These are phyloP conservation scores for Phlyctochytrium arcticum DNA, from an alignment of 192 early-diverging fungal genomes.

Conservation along the genomic window DNA sequence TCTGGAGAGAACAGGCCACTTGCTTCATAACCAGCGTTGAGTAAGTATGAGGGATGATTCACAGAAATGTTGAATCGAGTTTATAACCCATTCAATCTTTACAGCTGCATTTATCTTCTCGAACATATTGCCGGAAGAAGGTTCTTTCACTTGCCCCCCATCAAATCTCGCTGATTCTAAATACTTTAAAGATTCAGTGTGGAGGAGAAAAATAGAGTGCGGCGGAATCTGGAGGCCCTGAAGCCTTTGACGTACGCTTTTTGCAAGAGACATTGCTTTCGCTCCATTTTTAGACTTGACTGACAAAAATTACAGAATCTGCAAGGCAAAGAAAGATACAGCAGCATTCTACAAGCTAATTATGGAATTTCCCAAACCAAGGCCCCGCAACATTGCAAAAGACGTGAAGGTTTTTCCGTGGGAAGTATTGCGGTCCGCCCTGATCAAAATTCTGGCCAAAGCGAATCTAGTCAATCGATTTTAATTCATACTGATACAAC, in stretches of 20 bases:
- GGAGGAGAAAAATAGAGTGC: conserved; percentile 84
- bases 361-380: conserved; percentile 78
- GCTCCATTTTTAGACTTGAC: too few relatives aligned
- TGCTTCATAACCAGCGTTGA: conserved; percentile 23
- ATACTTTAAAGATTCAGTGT: conserved; percentile 52
- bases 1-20: background rate
- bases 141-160: background rate
- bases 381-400: conserved; percentile 83
- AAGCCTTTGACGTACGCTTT: conserved; percentile 75
- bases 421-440: conserved; percentile 62
- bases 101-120: conserved; percentile 8
- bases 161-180: background rate
- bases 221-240: conserved; percentile 79
- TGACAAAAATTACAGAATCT: too few relatives aligned
- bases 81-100: background rate
- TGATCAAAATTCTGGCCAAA: conserved; percentile 77
- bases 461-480: background rate
- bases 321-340: conserved; percentile 72
- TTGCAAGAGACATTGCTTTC: too few relatives aligned
- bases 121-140: background rate
- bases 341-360: conserved; percentile 77
- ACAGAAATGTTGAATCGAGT: too few relatives aligned
- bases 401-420: conserved; percentile 85
- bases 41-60: too few relatives aligned
- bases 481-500: too few relatives aligned